phyloP scores from a whole-genome alignment of 805 yeast species.

The Cephaloascus fragrans region DNA sequence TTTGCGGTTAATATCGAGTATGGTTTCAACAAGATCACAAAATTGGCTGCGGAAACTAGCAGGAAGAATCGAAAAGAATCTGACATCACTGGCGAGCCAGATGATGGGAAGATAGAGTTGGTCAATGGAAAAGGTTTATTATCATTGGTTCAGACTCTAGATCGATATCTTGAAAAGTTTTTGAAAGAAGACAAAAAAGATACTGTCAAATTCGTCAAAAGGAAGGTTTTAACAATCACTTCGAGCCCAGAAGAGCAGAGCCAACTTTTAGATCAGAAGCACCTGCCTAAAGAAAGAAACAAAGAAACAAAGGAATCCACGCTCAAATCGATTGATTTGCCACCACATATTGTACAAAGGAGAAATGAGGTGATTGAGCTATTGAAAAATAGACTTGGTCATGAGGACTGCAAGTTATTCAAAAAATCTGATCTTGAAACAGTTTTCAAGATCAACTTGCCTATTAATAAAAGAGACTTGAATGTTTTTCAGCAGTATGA shows the following conservation, averaged over 20 bases:
- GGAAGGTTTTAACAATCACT: slow-evolving; percentile 4
- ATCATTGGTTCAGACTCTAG: slow-evolving; percentile 47
- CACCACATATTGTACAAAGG: background rate
- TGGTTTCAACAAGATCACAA: slow-evolving; percentile 45
- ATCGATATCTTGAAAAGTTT: slow-evolving; percentile 47
- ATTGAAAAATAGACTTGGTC: background rate
- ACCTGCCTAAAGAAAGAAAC: background rate
- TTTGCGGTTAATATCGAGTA: slow-evolving; percentile 55
- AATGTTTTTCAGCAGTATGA: background rate
- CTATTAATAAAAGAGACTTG: background rate
- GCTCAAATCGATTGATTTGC: background rate
- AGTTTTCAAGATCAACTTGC: background rate
- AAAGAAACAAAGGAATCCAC: background rate
- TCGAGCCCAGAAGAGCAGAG: slow-evolving; percentile 1
- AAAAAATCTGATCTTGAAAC: background rate
- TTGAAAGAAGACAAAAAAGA: slow-evolving; percentile 49
- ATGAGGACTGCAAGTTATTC: background rate
- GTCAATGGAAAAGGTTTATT: slow-evolving; percentile 40
- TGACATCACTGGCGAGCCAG: slow-evolving; percentile 1
- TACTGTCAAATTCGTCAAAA: slow-evolving; percentile 50
- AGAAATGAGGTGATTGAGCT: background rate
- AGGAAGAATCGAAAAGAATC: slow-evolving; percentile 9
- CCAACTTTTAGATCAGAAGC: background rate
- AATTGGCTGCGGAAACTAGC: slow-evolving; percentile 11
- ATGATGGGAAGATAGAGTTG: slow-evolving; percentile 12